These are phyloP conservation scores for Chamaecrista fasciculata DNA, from an alignment of 306 rosid species.

Conservation along the genomic window DNA sequence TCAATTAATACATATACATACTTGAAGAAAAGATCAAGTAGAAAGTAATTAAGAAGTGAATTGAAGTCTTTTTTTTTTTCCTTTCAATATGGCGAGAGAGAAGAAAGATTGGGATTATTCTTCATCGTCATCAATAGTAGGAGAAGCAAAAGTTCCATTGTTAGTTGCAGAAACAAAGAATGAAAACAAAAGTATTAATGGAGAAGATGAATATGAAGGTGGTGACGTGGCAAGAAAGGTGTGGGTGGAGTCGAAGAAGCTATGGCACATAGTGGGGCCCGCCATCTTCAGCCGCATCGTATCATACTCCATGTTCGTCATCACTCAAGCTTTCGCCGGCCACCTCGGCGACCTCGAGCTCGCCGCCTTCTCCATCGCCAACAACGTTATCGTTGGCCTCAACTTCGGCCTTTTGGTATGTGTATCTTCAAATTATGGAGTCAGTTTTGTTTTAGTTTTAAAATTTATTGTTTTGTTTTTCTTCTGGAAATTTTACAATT, in stretches of 20 bases:
- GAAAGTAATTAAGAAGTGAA: too few relatives aligned
- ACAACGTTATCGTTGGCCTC: conserved; percentile 43
- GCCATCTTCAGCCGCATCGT: conserved; percentile 42
- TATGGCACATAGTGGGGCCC: conserved; percentile 58
- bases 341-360: conserved; percentile 53
- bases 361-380: conserved; percentile 43
- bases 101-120: too few relatives aligned
- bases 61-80: too few relatives aligned
- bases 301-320: conserved; percentile 42
- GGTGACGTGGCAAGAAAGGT: conserved; percentile 21
- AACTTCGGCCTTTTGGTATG: conserved; percentile 45
- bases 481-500: too few relatives aligned
- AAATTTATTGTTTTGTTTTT: too few relatives aligned
- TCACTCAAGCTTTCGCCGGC: conserved; percentile 55
- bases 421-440: not conserved
- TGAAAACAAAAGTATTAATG: too few relatives aligned
- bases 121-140: too few relatives aligned
- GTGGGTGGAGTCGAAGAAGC: conserved; percentile 46
- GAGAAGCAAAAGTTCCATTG: conserved; percentile 33
- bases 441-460: too few relatives aligned
- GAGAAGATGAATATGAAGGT: not conserved
- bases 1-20: too few relatives aligned
- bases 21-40: too few relatives aligned
- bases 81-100: too few relatives aligned
- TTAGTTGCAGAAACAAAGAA: too few relatives aligned